phyloP scores from a whole-genome alignment of 225 moss, liverwort and hornwort genomes.

The Marchantia paleacea region DNA sequence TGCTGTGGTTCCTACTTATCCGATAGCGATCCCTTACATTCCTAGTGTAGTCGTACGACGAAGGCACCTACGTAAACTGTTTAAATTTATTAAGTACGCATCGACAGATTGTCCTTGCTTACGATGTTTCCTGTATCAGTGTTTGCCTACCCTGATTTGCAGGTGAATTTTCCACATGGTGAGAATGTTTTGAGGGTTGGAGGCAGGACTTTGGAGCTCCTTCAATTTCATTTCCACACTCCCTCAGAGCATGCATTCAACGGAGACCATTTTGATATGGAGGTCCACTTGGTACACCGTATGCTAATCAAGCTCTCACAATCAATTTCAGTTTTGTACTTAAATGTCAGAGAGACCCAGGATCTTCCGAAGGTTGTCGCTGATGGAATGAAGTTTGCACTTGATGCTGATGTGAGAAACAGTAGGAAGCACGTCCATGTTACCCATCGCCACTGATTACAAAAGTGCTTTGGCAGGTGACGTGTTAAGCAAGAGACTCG shows the following conservation, averaged over 20 bases:
- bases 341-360: background rate
- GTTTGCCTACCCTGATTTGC: background rate
- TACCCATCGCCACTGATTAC: background rate
- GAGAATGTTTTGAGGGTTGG: constrained; percentile 52
- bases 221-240: constrained; percentile 82
- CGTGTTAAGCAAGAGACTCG: constrained; percentile 44
- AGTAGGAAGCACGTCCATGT: background rate
- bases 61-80: too few relatives aligned
- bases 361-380: background rate
- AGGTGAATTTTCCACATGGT: constrained; percentile 60
- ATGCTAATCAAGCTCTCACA: constrained; percentile 28
- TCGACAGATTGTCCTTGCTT: too few relatives aligned
- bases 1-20: too few relatives aligned
- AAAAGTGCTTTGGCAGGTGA: constrained; percentile 52
- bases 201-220: constrained; percentile 53
- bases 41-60: too few relatives aligned
- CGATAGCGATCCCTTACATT: too few relatives aligned
- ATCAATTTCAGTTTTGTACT: background rate
- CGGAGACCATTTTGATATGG: constrained; percentile 69
- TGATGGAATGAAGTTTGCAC: background rate
- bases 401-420: background rate
- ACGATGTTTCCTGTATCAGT: too few relatives aligned
- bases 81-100: too few relatives aligned
- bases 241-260: constrained; percentile 85
- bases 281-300: constrained; percentile 90